Base-by-base conservation (phyloP, 331 rosid species). In the Acacia pycnantha region DNA sequence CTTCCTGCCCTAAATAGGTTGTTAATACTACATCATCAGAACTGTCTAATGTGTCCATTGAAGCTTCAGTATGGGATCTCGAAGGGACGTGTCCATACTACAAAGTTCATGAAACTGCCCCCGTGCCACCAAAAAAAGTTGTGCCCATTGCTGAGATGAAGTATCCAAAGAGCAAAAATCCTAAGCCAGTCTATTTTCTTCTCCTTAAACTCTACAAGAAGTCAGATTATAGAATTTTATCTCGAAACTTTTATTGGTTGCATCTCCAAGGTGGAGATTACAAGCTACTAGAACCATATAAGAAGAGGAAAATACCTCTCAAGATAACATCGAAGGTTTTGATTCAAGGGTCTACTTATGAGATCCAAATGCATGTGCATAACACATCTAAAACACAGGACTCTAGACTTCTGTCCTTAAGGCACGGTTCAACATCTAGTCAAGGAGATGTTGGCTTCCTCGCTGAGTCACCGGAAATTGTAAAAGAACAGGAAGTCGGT, bases 161-260 rank as follows among this genome's bases (percentile, higher is more conserved):
- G 81, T 95, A 95, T 89, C 98, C 96, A 0, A 88, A 90, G 83
- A 89, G 93, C 44, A 70, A 90, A 84, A 82, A 86, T 85, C 87
- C 97, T 40, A 87, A 90, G 85, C 91, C 92, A 2, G 89, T 95
- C 50, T 95, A 91, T 82, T 95, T 95, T 87, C 97, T 95, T 88
- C 97, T 95, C 74, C 96, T 95, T 79, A 95, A 93, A 82, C 97
- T 93, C 24, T 95, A 87, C 84, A 44, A 81, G 69, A 83, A 71
- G 82, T 84, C 94, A 18, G 90, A 95, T 78, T 16, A 78, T 77
- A 83, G 86, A 73, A 84, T 90, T 46, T 76, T 91, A 72, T 93
- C 98, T 46, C 87, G 98, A 86, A 95, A 93, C 91, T 93, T 95
- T 67, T 95, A 95, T 83, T 95, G 98, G 98, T 70, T 93, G 87